Base-by-base conservation (phyloP, 2,329 filamentous ascomycete genomes). In the Calonectria honghensis region DNA sequence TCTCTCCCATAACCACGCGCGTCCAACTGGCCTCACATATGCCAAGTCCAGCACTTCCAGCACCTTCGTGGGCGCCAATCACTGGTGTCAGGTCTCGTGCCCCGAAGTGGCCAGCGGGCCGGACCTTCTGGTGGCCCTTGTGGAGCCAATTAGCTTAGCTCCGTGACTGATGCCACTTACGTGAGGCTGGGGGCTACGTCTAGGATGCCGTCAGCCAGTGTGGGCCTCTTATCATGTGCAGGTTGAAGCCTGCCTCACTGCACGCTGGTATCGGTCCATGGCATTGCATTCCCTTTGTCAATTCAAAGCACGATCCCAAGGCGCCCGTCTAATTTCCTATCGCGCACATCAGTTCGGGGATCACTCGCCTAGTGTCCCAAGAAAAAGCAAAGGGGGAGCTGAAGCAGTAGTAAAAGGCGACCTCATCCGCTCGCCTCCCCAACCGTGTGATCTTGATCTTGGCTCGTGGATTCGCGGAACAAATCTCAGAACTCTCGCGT, bases 151-250 rank as follows among this genome's bases (percentile, higher is more conserved):
- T 32, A 29, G 31, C 32, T n/a, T 32, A 27, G 31, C 32, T 39
- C 35, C 24, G 39, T 41, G 24, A 24, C 57, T 41, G 57, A 39
- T 63, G 57, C 57, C 27, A 63, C n/a, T 63, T 63, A 63, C 57
- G 57, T 63, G 57, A 63, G n/a, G 57, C 35, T 24, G 57, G 35
- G 57, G 37, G 45, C 45, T 3, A 61, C 57, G 20, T 20, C 13
- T 37, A 29, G 7, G 3, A 63, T 63, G 57, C 24, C 57, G 57
- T 63, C 57, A 63, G 57, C 57, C 57, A 63, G 24, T 24, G 37
- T 59, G 57, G 35, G 35, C 4, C 32, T 14, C 7, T 24, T 10
- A 13, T 48, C 45, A 48, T 6, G 24, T 48, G 45, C n/a, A 27
- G 27, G 16, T 14, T 20, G 13, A 14, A 29, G n/a, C n/a, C 24